Evolutionary conservation across 345 rosid genomes (phyloP).

Genomic region (Kernera saxatilis): DNA sequence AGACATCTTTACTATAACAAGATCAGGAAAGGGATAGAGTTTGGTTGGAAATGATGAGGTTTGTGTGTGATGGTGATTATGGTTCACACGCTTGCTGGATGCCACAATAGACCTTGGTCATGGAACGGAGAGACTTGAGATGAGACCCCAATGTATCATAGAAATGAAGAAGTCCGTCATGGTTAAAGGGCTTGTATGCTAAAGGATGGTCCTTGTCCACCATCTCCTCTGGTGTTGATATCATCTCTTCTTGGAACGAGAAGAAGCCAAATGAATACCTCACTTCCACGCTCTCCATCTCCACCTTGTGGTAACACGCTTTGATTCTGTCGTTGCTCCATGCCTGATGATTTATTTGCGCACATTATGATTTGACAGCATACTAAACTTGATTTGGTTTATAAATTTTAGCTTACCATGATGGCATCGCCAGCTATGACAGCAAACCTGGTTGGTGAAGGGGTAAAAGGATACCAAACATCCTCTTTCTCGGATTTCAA

Average conservation of each 20-base stretch:
- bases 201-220: slow-evolving; percentile 56
- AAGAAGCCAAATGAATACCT: slow-evolving; percentile 60
- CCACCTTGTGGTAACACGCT: slow-evolving; percentile 54
- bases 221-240: slow-evolving; percentile 48
- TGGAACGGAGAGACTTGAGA: slow-evolving; percentile 37
- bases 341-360: slow-evolving; percentile 36
- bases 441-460: slow-evolving; percentile 46
- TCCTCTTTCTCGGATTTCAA: slow-evolving; percentile 41
- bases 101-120: slow-evolving; percentile 54
- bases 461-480: slow-evolving; percentile 43
- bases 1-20: background rate
- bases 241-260: slow-evolving; percentile 40
- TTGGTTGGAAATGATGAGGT: background rate
- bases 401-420: slow-evolving; percentile 40
- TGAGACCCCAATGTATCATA: slow-evolving; percentile 21
- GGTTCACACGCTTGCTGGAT: background rate
- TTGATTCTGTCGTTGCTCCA: slow-evolving; percentile 77
- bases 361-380: background rate
- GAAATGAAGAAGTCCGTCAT: slow-evolving; percentile 45
- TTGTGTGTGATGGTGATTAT: background rate
- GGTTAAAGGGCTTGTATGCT: slow-evolving; percentile 54
- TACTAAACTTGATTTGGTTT: background rate
- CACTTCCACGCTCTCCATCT: slow-evolving; percentile 36
- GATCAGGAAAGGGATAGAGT: background rate
- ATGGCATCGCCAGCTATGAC: slow-evolving; percentile 55